These are phyloP conservation scores for Ceraceosorus bombacis DNA, from an alignment of 1,284 basidiomycete genomes.

Conservation along the genomic window DNA sequence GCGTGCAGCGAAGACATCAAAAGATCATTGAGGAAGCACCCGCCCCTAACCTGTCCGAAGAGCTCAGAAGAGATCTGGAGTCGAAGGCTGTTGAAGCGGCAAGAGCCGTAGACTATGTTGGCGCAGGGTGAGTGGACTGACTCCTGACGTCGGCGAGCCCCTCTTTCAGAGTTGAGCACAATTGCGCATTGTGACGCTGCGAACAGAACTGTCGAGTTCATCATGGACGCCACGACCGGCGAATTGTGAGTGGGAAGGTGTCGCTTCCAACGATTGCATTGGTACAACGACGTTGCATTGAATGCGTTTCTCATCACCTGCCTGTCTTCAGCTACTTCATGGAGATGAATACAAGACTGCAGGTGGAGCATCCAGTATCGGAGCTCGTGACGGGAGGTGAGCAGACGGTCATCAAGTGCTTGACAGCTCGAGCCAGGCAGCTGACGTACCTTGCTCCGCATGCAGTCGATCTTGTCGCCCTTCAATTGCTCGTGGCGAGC, in stretches of 20 bases:
- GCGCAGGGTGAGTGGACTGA: slow-evolving; percentile 61
- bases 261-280: neutral
- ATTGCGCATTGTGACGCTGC: no score
- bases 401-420: neutral
- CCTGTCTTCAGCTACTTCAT: slow-evolving; percentile 22
- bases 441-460: neutral
- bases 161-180: no score
- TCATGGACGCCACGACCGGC: slow-evolving; percentile 16
- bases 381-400: slow-evolving; percentile 77
- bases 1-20: slow-evolving; percentile 85
- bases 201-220: slow-evolving; percentile 59
- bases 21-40: slow-evolving; percentile 95
- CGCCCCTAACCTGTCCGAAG: slow-evolving; percentile 71
- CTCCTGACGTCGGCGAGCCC: no score
- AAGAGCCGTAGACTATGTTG: slow-evolving; percentile 76
- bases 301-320: slow-evolving; percentile 10
- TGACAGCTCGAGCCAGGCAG: neutral
- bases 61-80: slow-evolving; percentile 69
- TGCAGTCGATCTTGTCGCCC: slow-evolving; percentile 73
- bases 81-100: slow-evolving; percentile 84
- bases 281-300: neutral
- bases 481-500: slow-evolving; percentile 77
- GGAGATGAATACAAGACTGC: slow-evolving; percentile 72
- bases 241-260: slow-evolving; percentile 6
- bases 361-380: slow-evolving; percentile 74